Base-by-base conservation (phyloP, 768 basidiomycete species). In the Lentinula sp. region DNA sequence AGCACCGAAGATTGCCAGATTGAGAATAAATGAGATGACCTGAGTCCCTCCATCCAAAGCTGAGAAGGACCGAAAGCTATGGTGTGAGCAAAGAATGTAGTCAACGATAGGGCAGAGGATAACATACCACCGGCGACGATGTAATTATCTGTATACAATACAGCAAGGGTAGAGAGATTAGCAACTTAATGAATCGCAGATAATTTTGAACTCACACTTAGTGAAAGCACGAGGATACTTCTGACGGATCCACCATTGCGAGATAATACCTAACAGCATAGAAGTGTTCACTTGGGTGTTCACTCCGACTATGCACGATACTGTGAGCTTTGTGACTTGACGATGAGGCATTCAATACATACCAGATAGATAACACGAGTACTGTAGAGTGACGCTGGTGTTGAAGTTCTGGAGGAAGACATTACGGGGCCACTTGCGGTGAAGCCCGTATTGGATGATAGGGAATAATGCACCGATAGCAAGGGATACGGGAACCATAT, bases 41-140 rank as follows among this genome's bases (percentile, higher is more conserved):
- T 72, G 72, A 9, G 75, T 76, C 58, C 76, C 76, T 31, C 73
- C 73, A 63, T 77, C 76, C 42, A 77, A 64, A 40, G 73, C 75
- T 40, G 28, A 15, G 75, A 69, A 9, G 11, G 3, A 28, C 13
- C 28, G 23, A 18, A 56, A 56, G 23, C 11, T 7, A 28, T 4
- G 15, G 23, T 45, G 13, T 56, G 4, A 56, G 40, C 21, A 15
- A 56, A 9, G 31, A 51, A 16, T 3, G 32, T 7, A 34, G 5
- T 13, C 4, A 13, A 48, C 8, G 8, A 48, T 11, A 21, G 18
- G 8, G 3, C 11, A 51, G 8, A 51, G 31, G 15, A 21, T 34
- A 34, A 51, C 50, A 5, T 51, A 51, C 50, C 50, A n/a, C 50
- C 50, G n/a, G 50, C 50, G 51, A 75, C 66, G 66, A 77, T 73